Base-by-base conservation (phyloP, 495 filamentous ascomycete species). In the Rhypophila decipiens region DNA sequence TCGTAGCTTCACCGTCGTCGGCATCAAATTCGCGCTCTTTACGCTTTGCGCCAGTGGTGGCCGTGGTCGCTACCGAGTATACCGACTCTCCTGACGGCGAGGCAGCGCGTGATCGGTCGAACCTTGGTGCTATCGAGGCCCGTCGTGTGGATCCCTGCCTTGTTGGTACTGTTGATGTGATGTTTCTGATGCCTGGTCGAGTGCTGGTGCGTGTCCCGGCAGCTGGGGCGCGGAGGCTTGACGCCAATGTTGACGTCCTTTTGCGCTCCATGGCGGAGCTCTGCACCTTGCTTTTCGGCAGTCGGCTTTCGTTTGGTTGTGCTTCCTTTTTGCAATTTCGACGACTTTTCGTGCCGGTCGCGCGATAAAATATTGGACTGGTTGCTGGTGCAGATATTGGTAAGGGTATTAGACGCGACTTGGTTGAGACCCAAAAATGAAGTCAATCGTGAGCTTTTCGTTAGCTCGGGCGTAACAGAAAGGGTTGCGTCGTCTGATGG, bases 21-120 rank as follows among this genome's bases (percentile, higher is more conserved):
- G 80, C 63, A 44, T 94, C 88, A 59, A 79, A 90, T 34, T 94
- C 88, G 57, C 87, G 77, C 55, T 90, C 84, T 59, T 93, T 93
- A 50, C 88, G 74, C 71, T 93, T 90, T 12, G 66, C 73, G 41
- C 79, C 76, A 24, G 77, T 76, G 7, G 72, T 58, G 2, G 68
- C 56, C n/a, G 77, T 70, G 3, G 43, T 36, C 13, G 70, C 64
- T 35, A 70, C 72, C 11, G 84, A 82, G 8, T 73, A 59, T 2
- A 84, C 40, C 5, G 82, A 85, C 5, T 80, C 77, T n/a, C n/a
- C n/a, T 46, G 83, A 74, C 12, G 89, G 86, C 5, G 89, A 88
- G 19, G 70, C 59, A 22, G 77, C 71, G 46, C 78, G 64, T 19
- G 57, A 57, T 40, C 72, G 58, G 12, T 71, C 61, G 19, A 63